Base-by-base conservation (phyloP, 2,329 filamentous ascomycete species). In the Fusarium incarnatum region DNA sequence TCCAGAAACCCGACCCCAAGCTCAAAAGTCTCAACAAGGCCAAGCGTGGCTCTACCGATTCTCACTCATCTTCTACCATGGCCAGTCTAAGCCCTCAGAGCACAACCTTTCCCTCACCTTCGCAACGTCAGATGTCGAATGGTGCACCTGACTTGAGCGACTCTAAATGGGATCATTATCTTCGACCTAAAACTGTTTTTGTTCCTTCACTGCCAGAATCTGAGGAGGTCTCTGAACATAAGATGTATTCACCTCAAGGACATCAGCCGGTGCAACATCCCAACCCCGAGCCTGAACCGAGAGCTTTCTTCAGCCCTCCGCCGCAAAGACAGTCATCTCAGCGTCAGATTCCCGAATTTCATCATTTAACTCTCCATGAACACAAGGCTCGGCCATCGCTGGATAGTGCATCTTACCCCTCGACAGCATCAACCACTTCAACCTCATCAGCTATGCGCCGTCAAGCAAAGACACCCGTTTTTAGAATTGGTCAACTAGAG, bases 381-480 rank as follows among this genome's bases (percentile, higher is more conserved):
- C 49, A 58, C 10, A 27, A 48, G 28, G 30, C 64, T 4, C 64
- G 75, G 15, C 72, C 73, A n/a, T 76, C 74, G 6, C 64, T 76
- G 10, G 75, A 76, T 30, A 74, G 60, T 23, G 70, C 71, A 16
- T 73, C 72, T 12, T 64, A 75, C 10, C 71, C 74, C 18, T 82
- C 64, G 68, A 78, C 34, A 77, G 84, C 68, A 77, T 85, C 63
- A 68, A 77, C 57, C 42, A 76, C 70, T 10, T 76, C 74, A 20
- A 75, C 72, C 9, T 57, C 68, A 57, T 78, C 77, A 5, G 75
- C 75, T 9, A 79, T 80, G 69, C 81, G 84, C 59, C 81, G 83
- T 30, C 83, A 83, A 54, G 83, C 84, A 41, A 87, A 87, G 74
- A 87, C 85, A 3, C 85, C 85, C 0, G 83, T 87, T 23, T 80